A percentile compares a stretch with the other conserved stretches of the same genome.
Evolutionary conservation across 495 filamentous ascomycete genomes (phyloP).

Genomic region (Penicillium cataractarum): DNA sequence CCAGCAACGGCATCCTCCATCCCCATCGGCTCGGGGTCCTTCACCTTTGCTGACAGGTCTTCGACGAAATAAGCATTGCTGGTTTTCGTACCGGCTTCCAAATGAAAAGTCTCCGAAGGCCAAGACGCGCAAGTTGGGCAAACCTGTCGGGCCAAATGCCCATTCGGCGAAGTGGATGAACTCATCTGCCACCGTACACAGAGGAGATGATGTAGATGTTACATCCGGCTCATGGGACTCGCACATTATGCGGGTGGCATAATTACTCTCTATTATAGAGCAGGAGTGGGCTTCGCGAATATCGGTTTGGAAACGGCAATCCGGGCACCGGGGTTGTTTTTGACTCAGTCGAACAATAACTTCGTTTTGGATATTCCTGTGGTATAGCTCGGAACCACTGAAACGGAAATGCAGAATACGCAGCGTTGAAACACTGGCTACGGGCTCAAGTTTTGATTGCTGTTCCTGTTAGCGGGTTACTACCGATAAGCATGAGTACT

Average conservation of each 20-base stretch:
- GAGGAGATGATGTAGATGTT: neutral
- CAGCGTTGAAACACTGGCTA: too few relatives aligned
- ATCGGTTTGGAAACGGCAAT: neutral
- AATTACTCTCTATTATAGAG: neutral
- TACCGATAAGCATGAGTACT: too few relatives aligned
- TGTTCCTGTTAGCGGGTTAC: too few relatives aligned
- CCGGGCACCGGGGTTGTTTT: too few relatives aligned
- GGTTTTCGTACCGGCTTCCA: slow-evolving; percentile 11
- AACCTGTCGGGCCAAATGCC: slow-evolving; percentile 22
- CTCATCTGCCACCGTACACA: slow-evolving; percentile 5
- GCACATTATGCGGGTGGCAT: neutral
- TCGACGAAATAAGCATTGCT: slow-evolving; percentile 13
- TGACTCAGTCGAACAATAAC: neutral
- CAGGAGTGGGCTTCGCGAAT: neutral
- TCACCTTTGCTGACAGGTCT: neutral
- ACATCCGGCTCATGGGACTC: neutral
- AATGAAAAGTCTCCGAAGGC: slow-evolving; percentile 23
- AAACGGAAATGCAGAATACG: too few relatives aligned
- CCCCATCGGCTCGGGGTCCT: neutral
- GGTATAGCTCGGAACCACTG: too few relatives aligned
- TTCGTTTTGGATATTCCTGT: neutral
- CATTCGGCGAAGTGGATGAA: slow-evolving; percentile 17
- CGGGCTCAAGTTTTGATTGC: too few relatives aligned
- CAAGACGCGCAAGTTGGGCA: slow-evolving; percentile 11
- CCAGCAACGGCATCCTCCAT: neutral